Conservation (phyloP, 441 rosid genomes). For the Gossypium laxum region DNA sequence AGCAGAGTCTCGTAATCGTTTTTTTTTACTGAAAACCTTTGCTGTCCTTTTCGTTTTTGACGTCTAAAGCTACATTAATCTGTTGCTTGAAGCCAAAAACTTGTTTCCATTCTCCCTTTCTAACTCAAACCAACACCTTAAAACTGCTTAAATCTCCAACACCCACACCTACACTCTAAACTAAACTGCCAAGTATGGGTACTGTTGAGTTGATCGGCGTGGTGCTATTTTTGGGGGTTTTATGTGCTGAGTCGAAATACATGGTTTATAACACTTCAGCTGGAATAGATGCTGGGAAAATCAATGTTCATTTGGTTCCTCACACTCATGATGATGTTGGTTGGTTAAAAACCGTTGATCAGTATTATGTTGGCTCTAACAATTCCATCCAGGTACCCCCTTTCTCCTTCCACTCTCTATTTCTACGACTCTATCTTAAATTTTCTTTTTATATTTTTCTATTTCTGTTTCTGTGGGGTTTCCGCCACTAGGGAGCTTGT, state of each 20-base stretch:
- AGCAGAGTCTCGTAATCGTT: neutral
- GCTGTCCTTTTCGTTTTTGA: neutral
- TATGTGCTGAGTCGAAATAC: slow-evolving; percentile 51
- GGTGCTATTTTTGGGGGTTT: slow-evolving; percentile 30
- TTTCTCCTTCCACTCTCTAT: neutral
- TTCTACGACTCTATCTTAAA: neutral
- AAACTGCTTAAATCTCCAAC: neutral
- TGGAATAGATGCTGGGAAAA: slow-evolving; percentile 62
- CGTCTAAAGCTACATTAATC: neutral
- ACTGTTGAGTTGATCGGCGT: slow-evolving; percentile 12
- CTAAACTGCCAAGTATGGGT: slow-evolving; percentile 16
- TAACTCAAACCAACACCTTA: neutral
- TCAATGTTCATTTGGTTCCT: slow-evolving; percentile 90
- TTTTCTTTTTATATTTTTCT: neutral
- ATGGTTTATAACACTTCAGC: slow-evolving; percentile 77
- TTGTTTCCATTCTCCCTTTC: slow-evolving; percentile 1
- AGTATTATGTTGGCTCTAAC: slow-evolving; percentile 96
- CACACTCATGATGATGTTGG: slow-evolving; percentile 97
- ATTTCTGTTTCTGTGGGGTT: neutral
- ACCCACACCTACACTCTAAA: neutral
- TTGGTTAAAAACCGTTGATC: slow-evolving; percentile 95
- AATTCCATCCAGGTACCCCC: slow-evolving; percentile 78
- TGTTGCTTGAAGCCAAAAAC: neutral
- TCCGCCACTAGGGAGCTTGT: slow-evolving; percentile 64
- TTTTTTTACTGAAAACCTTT: neutral